phyloP scores from a whole-genome alignment of 2,329 filamentous ascomycete species.

The Pseudodiploospora longispora region DNA sequence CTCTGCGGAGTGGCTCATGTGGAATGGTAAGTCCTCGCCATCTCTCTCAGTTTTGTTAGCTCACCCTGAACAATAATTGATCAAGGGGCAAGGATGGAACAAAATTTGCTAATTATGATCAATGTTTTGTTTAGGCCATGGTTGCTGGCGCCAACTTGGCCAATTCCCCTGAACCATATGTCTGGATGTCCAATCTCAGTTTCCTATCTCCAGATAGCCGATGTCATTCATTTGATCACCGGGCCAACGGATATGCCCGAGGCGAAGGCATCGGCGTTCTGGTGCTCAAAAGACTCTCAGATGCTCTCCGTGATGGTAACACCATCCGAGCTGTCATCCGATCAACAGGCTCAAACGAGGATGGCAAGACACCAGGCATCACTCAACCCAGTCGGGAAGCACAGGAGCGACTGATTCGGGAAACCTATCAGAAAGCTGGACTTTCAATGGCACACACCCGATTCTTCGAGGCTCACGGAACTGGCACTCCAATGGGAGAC shows the following conservation, averaged over 20 bases:
- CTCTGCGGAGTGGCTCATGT: conserved; percentile 18
- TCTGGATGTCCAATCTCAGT: conserved; percentile 6
- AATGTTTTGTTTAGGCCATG: neutral
- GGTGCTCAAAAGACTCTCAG: conserved; percentile 35
- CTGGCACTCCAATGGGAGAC: conserved; percentile 28
- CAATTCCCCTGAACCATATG: conserved; percentile 18
- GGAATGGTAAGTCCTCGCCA: too few relatives aligned
- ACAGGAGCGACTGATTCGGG: conserved; percentile 17
- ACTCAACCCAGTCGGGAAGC: conserved; percentile 18
- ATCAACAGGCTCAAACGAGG: conserved; percentile 27
- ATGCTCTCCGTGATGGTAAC: conserved; percentile 35
- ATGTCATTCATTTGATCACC: conserved; percentile 24
- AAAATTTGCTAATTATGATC: too few relatives aligned
- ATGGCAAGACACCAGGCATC: conserved; percentile 33
- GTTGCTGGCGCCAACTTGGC: conserved; percentile 28
- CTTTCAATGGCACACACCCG: conserved; percentile 14
- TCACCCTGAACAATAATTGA: too few relatives aligned
- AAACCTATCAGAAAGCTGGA: conserved; percentile 21
- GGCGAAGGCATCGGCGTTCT: conserved; percentile 29
- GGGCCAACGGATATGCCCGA: conserved; percentile 41
- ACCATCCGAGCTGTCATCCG: conserved; percentile 26
- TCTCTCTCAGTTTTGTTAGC: too few relatives aligned
- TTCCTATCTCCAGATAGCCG: conserved; percentile 10
- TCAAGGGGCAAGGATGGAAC: too few relatives aligned
- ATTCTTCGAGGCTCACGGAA: conserved; percentile 29